These are phyloP conservation scores for Penicillium arizonense DNA, from an alignment of 495 filamentous ascomycete genomes.

Conservation along the genomic window DNA sequence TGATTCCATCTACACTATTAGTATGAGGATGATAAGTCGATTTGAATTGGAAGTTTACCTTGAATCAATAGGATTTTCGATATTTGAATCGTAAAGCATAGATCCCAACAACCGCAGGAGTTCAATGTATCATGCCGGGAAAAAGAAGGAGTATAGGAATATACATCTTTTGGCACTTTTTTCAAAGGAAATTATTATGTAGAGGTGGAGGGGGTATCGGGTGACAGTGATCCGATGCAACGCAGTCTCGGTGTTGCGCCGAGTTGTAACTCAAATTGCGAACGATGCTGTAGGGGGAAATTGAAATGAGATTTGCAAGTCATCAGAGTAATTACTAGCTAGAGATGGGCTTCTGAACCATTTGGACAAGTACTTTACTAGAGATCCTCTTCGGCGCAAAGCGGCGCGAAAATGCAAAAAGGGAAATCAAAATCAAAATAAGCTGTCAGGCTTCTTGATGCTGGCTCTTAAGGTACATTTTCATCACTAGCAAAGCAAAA, in stretches of 20 bases:
- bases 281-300: background rate
- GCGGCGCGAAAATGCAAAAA: no score
- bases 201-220: constrained; percentile 21
- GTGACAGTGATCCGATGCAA: constrained; percentile 34
- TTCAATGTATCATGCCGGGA: no score
- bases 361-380: no score
- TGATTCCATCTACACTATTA: constrained; percentile 20
- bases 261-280: constrained; percentile 4
- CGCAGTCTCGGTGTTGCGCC: constrained; percentile 15
- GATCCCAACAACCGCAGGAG: no score
- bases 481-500: no score
- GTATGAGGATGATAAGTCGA: background rate
- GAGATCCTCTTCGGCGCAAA: no score
- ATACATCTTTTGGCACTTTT: background rate
- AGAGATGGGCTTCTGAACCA: no score
- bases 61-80: background rate
- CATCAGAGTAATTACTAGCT: no score
- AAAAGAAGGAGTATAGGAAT: background rate
- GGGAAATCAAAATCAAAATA: no score
- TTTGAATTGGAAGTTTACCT: background rate
- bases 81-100: no score
- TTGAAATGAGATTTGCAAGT: background rate
- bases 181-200: constrained; percentile 13
- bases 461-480: no score
- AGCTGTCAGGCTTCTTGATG: no score